Percentiles rank a stretch among this genome's conserved stretches.
Evolutionary conservation across 176 grass and related monocot species (phyloP).

Genomic region (Oryza glaberrima): DNA sequence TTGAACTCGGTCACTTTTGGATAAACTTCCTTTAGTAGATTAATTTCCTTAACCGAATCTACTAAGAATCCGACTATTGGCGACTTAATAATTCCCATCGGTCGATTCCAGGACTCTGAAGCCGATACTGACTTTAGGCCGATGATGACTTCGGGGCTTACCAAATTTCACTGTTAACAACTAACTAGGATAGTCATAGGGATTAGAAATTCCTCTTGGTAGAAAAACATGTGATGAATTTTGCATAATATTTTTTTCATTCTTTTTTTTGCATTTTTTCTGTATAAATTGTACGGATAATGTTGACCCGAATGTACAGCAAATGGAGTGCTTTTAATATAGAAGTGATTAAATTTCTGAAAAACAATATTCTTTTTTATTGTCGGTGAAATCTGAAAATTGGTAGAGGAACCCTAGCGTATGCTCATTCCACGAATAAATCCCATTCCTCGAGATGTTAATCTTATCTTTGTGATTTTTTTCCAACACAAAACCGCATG

Average conservation of each 20-base stretch:
- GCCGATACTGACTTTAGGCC: too few relatives aligned
- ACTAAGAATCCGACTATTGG: too few relatives aligned
- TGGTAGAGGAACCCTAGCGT: conserved; percentile 15
- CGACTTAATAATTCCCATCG: too few relatives aligned
- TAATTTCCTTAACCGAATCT: too few relatives aligned
- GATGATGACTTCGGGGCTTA: neutral
- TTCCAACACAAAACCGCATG: neutral
- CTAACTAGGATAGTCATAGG: neutral
- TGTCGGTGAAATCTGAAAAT: neutral
- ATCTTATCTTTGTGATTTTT: neutral
- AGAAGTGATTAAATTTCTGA: neutral
- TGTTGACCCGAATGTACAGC: neutral
- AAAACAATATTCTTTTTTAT: neutral
- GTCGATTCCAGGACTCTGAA: too few relatives aligned
- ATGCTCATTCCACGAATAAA: conserved; percentile 36
- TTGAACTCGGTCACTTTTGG: too few relatives aligned
- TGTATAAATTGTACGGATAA: neutral
- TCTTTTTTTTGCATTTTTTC: neutral
- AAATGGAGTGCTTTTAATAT: neutral
- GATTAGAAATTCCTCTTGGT: neutral
- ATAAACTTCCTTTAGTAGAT: too few relatives aligned
- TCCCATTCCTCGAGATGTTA: neutral
- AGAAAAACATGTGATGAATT: neutral
- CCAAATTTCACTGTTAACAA: neutral
- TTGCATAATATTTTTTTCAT: neutral